Percentiles rank a stretch among this genome's conserved stretches.
phyloP scores from a whole-genome alignment of 2,329 filamentous ascomycete species.

The Aureobasidium subglaciale region DNA sequence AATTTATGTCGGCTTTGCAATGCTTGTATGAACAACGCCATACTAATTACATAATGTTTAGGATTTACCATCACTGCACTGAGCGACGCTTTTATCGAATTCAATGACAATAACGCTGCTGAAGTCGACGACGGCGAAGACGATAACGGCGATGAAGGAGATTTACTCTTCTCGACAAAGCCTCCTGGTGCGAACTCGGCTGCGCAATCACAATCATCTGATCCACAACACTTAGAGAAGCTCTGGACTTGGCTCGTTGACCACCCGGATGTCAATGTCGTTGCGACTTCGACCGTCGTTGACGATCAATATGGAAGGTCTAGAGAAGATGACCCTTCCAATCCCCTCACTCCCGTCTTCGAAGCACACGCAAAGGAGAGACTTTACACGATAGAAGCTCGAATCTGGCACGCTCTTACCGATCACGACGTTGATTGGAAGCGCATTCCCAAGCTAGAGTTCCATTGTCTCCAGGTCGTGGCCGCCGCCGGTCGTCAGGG shows the following conservation, averaged over 20 bases:
- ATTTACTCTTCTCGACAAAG: constrained; percentile 23
- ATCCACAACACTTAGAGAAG: constrained; percentile 45
- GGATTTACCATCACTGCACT: constrained; percentile 29
- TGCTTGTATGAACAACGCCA: not conserved
- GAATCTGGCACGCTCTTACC: constrained; percentile 53
- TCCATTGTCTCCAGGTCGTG: constrained; percentile 52
- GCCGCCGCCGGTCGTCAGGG: constrained; percentile 47
- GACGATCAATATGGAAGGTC: constrained; percentile 21
- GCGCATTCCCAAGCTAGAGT: constrained; percentile 49
- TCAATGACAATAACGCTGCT: constrained; percentile 25
- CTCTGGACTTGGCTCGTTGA: constrained; percentile 52
- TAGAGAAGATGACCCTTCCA: constrained; percentile 9
- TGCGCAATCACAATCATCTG: constrained; percentile 28
- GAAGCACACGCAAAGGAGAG: constrained; percentile 22
- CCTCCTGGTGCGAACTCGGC: constrained; percentile 18
- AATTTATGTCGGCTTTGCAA: constrained; percentile 2
- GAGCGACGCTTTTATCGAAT: constrained; percentile 31
- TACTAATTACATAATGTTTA: not conserved
- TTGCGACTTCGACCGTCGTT: constrained; percentile 28
- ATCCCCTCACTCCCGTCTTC: constrained; percentile 7
- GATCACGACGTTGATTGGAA: constrained; percentile 52
- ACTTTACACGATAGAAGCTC: constrained; percentile 47
- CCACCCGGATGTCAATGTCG: constrained; percentile 50
- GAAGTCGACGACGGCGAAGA: not conserved
- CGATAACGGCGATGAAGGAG: constrained; percentile 15